These are phyloP conservation scores for Maudiozyma turicensis DNA, from an alignment of 805 yeast genomes.

Conservation along the genomic window DNA sequence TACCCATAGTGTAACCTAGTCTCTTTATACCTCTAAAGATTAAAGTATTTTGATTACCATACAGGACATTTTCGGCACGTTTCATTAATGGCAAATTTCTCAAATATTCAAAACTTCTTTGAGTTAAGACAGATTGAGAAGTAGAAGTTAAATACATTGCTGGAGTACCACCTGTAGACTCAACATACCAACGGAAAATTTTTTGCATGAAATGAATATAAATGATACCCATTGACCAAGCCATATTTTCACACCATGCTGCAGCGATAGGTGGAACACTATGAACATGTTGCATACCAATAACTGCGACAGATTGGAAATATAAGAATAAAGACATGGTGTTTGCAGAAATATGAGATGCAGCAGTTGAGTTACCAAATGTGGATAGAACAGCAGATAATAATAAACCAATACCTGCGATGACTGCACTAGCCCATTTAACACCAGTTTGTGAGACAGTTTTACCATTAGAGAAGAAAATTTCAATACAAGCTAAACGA, in stretches of 20 bases:
- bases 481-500: constrained; percentile 63
- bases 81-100: constrained; percentile 22
- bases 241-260: constrained; percentile 86
- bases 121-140: constrained; percentile 64
- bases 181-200: constrained; percentile 77
- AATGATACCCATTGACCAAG: constrained; percentile 93
- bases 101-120: constrained; percentile 33
- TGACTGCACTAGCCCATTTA: constrained; percentile 89
- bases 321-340: constrained; percentile 77
- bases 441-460: constrained; percentile 75
- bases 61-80: constrained; percentile 32
- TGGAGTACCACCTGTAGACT: constrained; percentile 86
- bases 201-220: constrained; percentile 73
- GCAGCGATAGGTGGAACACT: constrained; percentile 89
- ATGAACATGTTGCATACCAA: constrained; percentile 79
- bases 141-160: constrained; percentile 53
- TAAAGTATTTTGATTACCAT: constrained; percentile 48
- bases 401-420: constrained; percentile 78
- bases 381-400: constrained; percentile 74
- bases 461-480: constrained; percentile 65
- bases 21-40: constrained; percentile 83
- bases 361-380: constrained; percentile 83
- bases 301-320: constrained; percentile 81
- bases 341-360: constrained; percentile 85
- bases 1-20: constrained; percentile 63